A percentile compares a stretch with the other conserved stretches of the same genome.
Evolutionary conservation across 495 filamentous ascomycete genomes (phyloP).

Genomic region (Penicillium psychrofluorescens): DNA sequence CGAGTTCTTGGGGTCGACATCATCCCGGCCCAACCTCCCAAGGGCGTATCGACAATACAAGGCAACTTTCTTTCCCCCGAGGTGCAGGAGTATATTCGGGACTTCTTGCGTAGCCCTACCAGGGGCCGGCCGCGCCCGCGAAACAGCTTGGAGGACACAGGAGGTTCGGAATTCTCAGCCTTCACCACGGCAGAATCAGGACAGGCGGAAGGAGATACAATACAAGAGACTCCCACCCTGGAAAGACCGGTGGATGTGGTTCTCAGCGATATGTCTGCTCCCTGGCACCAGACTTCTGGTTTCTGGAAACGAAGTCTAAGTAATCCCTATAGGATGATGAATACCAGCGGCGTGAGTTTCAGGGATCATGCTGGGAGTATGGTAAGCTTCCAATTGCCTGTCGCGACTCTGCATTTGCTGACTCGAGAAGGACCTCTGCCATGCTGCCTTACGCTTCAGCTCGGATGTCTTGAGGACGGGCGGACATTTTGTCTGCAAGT

Average conservation of each 20-base stretch:
- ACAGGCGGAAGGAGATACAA: no score
- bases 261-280: slow-evolving; percentile 96
- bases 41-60: slow-evolving; percentile 85
- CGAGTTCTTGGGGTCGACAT: slow-evolving; percentile 86
- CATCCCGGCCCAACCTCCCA: slow-evolving; percentile 82
- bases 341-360: slow-evolving; percentile 81
- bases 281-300: slow-evolving; percentile 75
- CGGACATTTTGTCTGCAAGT: slow-evolving; percentile 94
- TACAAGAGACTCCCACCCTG: not conserved
- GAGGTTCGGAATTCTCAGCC: no score
- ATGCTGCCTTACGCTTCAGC: slow-evolving; percentile 73
- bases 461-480: slow-evolving; percentile 73
- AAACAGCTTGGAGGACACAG: no score
- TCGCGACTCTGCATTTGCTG: not conserved
- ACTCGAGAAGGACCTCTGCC: slow-evolving; percentile 68
- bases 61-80: slow-evolving; percentile 73
- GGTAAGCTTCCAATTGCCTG: slow-evolving; percentile 46
- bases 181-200: no score
- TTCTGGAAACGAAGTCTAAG: slow-evolving; percentile 80
- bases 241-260: slow-evolving; percentile 79
- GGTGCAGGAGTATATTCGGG: slow-evolving; percentile 67
- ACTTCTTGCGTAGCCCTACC: slow-evolving; percentile 60
- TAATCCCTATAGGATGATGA: slow-evolving; percentile 99
- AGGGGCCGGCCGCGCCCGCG: slow-evolving; percentile 43
- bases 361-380: slow-evolving; percentile 92